These are phyloP conservation scores for Inga leiocalycina DNA, from an alignment of 306 rosid genomes.

Conservation along the genomic window DNA sequence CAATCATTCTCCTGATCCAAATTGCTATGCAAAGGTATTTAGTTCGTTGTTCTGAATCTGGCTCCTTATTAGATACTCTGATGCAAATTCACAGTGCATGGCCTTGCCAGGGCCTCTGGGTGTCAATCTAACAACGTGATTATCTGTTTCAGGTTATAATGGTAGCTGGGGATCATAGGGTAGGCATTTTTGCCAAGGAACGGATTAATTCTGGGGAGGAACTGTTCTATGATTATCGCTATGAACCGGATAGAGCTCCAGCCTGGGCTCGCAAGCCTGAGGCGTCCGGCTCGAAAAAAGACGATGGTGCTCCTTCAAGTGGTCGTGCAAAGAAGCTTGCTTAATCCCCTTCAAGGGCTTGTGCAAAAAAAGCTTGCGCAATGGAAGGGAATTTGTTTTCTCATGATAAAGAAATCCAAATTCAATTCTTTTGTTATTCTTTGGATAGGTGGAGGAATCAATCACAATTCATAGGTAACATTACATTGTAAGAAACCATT, in stretches of 20 bases:
- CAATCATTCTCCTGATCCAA: constrained; percentile 96
- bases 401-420: constrained; percentile 14
- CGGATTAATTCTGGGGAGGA: constrained; percentile 93
- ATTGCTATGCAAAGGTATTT: constrained; percentile 94
- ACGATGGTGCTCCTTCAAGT: constrained; percentile 88
- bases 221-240: constrained; percentile 94
- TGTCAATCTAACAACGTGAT: constrained; percentile 1
- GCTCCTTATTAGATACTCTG: background rate
- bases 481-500: constrained; percentile 41
- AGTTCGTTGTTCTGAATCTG: constrained; percentile 22
- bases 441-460: constrained; percentile 54
- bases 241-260: constrained; percentile 97
- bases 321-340: constrained; percentile 99
- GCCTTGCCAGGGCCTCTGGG: background rate
- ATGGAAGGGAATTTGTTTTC: constrained; percentile 36
- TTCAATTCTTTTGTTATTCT: constrained; percentile 55
- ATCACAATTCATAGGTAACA: constrained; percentile 47
- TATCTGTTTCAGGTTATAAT: constrained; percentile 78
- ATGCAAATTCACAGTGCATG: constrained; percentile 17
- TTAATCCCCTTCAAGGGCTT: constrained; percentile 83
- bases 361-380: constrained; percentile 95
- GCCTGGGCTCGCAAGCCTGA: constrained; percentile 99
- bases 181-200: constrained; percentile 98
- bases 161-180: constrained; percentile 99
- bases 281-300: constrained; percentile 88